phyloP scores from a whole-genome alignment of 2,329 filamentous ascomycete genomes.

The Massarina eburnea region DNA sequence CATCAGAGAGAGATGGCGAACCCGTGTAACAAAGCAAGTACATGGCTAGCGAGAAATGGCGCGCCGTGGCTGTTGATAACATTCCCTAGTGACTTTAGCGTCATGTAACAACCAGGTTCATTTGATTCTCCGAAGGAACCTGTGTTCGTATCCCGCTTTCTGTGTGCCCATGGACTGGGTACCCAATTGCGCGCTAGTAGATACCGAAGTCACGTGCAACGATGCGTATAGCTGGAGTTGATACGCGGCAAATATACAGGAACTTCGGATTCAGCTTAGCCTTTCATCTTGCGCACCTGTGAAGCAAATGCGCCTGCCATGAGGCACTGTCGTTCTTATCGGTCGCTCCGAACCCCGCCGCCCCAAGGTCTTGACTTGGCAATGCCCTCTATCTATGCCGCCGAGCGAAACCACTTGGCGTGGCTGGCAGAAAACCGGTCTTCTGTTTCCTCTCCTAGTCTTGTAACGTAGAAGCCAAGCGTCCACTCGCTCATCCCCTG shows the following conservation, averaged over 20 bases:
- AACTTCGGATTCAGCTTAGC: not conserved
- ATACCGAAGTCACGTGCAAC: not conserved
- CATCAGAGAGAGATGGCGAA: conserved; percentile 10
- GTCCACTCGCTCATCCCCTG: not conserved
- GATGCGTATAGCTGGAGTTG: not conserved
- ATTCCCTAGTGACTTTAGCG: conserved; percentile 21
- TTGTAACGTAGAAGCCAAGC: not conserved
- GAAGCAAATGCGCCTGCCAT: too few species aligned
- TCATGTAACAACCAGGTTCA: conserved; percentile 2
- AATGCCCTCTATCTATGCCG: conserved; percentile 8
- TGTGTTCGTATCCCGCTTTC: conserved; percentile 4
- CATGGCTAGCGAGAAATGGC: conserved; percentile 12
- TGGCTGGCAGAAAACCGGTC: conserved; percentile 5
- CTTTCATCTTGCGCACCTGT: too few species aligned
- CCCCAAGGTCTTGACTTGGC: conserved; percentile 25
- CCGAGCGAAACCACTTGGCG: conserved; percentile 28
- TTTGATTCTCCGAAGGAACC: not conserved
- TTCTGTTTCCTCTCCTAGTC: not conserved
- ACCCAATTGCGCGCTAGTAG: conserved; percentile 7
- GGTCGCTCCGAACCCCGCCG: not conserved
- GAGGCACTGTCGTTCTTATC: not conserved
- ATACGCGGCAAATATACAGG: not conserved
- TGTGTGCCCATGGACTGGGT: conserved; percentile 7
- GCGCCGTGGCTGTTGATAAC: conserved; percentile 25
- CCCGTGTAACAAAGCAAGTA: conserved; percentile 8